Base-by-base conservation (phyloP, 2,329 filamentous ascomycete genomes). In the Fusarium sp. region DNA sequence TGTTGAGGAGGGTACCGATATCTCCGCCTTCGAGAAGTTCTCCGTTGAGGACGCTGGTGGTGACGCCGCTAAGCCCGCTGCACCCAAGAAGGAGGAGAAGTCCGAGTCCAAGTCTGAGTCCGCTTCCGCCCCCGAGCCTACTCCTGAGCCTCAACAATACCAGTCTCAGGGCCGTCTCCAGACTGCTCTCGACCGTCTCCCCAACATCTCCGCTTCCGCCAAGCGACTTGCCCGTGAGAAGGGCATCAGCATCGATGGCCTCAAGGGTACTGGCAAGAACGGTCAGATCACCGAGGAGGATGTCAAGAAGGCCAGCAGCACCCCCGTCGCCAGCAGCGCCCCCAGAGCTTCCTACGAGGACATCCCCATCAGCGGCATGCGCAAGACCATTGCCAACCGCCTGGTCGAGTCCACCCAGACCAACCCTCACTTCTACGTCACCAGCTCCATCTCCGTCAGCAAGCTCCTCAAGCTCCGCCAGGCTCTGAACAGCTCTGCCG, bases 341-440 rank as follows among this genome's bases (percentile, higher is more conserved):
- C 84, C 89, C 66, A 89, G 86, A 51, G 88, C 94, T 68, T 84
- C 88, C 66, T 98, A 93, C 84, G 91, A 94, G 84, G 96, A 99
- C 81, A 90, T 90, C 70, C 93, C 94, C 72, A 90, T 95, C 77
- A 92, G 88, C 79, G 92, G 93, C 82, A 99, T 99, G 96, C 95
- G 96, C 87, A 98, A 98, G 91, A 95, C 93, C 76, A 99, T 99
- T 82, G 96, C 96, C 83, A 91, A 86, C 84, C 94, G 96, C 77
- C 93, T 99, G 67, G 91, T 92, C 80, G 81, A 97, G 86, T 98
- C 95, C 46, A 89, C 94, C 83, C 90, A 93, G 84, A 92, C 95
- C 85, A 98, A 98, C 89, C 96, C 96, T 69, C 96, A 98, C 89
- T 99, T 97, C 90, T 99, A 95, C 82, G 95, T 99, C 79, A 94